Percentiles rank a stretch among this genome's conserved stretches.
phyloP scores from a whole-genome alignment of 345 rosid genomes.

The Hibiscus mutabilis region DNA sequence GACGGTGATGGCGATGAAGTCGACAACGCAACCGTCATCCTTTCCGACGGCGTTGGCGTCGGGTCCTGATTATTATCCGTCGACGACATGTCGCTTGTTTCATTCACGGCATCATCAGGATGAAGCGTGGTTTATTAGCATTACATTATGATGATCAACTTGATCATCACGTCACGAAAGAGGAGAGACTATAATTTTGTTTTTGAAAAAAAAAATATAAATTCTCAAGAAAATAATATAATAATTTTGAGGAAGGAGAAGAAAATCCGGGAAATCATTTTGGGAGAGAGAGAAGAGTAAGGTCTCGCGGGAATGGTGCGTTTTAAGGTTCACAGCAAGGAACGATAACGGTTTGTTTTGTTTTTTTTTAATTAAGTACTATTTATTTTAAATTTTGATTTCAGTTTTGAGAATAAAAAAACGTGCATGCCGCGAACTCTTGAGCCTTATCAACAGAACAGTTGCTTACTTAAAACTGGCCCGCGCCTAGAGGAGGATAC shows the following conservation, averaged over 20 bases:
- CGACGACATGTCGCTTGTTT: conserved; percentile 14
- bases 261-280: conserved; percentile 5
- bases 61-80: conserved; percentile 23
- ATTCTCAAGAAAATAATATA: neutral
- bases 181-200: neutral
- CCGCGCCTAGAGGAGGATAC: neutral
- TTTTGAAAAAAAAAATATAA: neutral
- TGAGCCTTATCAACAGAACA: neutral
- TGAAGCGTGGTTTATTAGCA: neutral
- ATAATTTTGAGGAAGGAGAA: conserved; percentile 1
- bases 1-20: conserved; percentile 17
- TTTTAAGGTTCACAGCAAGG: conserved; percentile 25
- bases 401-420: neutral
- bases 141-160: neutral
- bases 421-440: conserved; percentile 5
- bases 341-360: neutral
- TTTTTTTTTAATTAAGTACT: too few relatives aligned
- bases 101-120: conserved; percentile 7
- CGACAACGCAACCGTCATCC: conserved; percentile 4
- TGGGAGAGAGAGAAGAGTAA: conserved; percentile 18
- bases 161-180: neutral
- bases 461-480: neutral
- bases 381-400: neutral
- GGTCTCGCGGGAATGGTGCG: conserved; percentile 42
- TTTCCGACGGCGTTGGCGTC: neutral